Evolutionary conservation across 306 rosid species (phyloP).

Genomic region (Cicer chorassanicum): DNA sequence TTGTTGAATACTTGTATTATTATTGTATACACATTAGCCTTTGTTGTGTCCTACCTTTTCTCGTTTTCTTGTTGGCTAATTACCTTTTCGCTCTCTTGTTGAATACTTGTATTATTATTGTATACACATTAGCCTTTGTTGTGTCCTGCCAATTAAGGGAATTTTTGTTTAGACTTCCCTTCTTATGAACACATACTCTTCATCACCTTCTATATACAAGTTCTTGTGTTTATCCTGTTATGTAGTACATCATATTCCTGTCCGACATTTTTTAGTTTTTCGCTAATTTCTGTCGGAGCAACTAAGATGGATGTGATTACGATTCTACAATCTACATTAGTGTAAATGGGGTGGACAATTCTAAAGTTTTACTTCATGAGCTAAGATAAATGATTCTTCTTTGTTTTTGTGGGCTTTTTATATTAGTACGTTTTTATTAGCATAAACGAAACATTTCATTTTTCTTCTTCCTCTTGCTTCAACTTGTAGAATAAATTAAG

Average conservation of each 20-base stretch:
- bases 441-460: no score
- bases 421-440: no score
- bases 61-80: not conserved
- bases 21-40: not conserved
- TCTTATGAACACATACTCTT: not conserved
- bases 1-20: not conserved
- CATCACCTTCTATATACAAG: not conserved
- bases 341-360: no score
- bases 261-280: not conserved
- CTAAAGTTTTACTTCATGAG: no score
- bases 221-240: not conserved
- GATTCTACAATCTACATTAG: no score
- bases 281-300: not conserved
- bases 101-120: not conserved
- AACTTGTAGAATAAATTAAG: no score
- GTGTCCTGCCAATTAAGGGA: not conserved
- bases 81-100: conserved; percentile 1
- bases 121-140: conserved; percentile 1
- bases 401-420: no score
- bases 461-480: no score
- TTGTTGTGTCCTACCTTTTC: no score
- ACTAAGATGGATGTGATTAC: no score
- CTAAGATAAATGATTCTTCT: not conserved
- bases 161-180: conserved; percentile 29
- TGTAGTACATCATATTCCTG: not conserved